Conservation (phyloP, 352 stramenopile genomes). For the Globisporangium emineosum region DNA sequence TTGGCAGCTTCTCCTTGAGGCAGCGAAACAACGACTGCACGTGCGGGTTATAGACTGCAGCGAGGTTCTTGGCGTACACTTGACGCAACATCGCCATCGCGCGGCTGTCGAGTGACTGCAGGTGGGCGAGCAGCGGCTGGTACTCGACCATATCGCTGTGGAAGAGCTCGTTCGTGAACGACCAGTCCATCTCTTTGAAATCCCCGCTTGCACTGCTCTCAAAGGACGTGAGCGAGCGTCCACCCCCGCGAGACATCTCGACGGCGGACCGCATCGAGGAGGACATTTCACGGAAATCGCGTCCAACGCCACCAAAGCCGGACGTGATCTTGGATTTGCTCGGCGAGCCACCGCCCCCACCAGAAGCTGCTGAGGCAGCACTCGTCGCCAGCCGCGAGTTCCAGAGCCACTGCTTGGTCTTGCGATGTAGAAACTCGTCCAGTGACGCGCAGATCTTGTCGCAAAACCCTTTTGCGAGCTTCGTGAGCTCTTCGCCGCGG, state of each 20-base stretch:
- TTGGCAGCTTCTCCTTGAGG: slow-evolving; percentile 58
- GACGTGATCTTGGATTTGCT: slow-evolving; percentile 7
- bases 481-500: slow-evolving; percentile 51
- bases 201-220: slow-evolving; percentile 23
- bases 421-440: slow-evolving; percentile 52
- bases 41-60: slow-evolving; percentile 49
- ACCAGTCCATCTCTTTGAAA: slow-evolving; percentile 57
- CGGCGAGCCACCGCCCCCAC: slow-evolving; percentile 12
- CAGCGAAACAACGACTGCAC: slow-evolving; percentile 55
- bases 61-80: slow-evolving; percentile 53
- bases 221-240: slow-evolving; percentile 37
- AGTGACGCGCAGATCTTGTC: slow-evolving; percentile 59
- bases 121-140: slow-evolving; percentile 32
- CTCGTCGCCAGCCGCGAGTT: slow-evolving; percentile 19
- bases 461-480: slow-evolving; percentile 36
- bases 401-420: slow-evolving; percentile 37
- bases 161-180: slow-evolving; percentile 57
- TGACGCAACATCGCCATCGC: slow-evolving; percentile 32
- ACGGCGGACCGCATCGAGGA: slow-evolving; percentile 22
- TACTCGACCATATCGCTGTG: slow-evolving; percentile 46
- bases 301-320: slow-evolving; percentile 8
- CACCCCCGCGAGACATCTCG: slow-evolving; percentile 24
- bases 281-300: slow-evolving; percentile 30
- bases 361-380: not conserved
- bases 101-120: slow-evolving; percentile 44